Percentiles rank a stretch among this genome's conserved stretches.
phyloP scores from a whole-genome alignment of 2,329 filamentous ascomycete species.

The Penicillium sp. region DNA sequence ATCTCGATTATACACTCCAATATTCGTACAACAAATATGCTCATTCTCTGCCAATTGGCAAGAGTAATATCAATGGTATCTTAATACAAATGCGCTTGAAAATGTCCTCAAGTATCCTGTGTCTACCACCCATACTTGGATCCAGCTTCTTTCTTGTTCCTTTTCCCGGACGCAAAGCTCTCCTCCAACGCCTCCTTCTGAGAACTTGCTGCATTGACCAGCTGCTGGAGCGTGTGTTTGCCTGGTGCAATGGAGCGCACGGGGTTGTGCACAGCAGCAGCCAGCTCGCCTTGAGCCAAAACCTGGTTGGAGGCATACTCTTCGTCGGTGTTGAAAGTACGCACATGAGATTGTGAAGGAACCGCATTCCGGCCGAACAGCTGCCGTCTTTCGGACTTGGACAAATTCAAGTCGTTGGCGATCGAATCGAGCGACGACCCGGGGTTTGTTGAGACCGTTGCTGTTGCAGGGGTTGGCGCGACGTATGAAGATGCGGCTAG shows the following conservation, averaged over 20 bases:
- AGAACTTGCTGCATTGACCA: slow-evolving; percentile 78
- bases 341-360: slow-evolving; percentile 62
- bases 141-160: slow-evolving; percentile 78
- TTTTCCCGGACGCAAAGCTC: slow-evolving; percentile 79
- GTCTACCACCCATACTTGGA: slow-evolving; percentile 78
- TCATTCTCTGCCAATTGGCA: background rate
- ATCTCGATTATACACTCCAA: background rate
- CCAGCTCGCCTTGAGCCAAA: slow-evolving; percentile 58
- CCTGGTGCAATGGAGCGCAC: slow-evolving; percentile 80
- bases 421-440: slow-evolving; percentile 62
- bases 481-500: slow-evolving; percentile 8
- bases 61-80: slow-evolving; percentile 10
- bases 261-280: slow-evolving; percentile 69
- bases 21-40: background rate
- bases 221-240: slow-evolving; percentile 85
- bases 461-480: slow-evolving; percentile 3
- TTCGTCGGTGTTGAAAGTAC: slow-evolving; percentile 84
- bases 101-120: background rate
- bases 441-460: slow-evolving; percentile 10
- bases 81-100: slow-evolving; percentile 11
- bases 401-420: slow-evolving; percentile 76
- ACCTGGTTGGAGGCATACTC: slow-evolving; percentile 87
- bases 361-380: slow-evolving; percentile 71
- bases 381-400: slow-evolving; percentile 73
- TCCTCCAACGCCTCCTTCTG: slow-evolving; percentile 90